Conservation (phyloP, 1,139 yeast genomes). For the Magnusiomyces fungicola region DNA sequence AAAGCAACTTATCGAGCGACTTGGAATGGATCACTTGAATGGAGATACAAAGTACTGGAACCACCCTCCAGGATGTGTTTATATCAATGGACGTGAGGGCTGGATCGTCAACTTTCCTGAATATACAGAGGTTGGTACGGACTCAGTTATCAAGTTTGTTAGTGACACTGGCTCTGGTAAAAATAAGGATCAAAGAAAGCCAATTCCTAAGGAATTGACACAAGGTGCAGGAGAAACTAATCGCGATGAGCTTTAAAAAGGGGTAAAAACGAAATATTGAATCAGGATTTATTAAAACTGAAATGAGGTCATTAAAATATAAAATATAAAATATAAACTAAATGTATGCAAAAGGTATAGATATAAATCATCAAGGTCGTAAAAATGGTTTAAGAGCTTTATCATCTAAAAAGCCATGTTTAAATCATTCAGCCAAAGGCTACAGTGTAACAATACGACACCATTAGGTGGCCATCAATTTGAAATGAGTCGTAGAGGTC, state of each 20-base stretch:
- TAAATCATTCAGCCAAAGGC: slow-evolving; percentile 13
- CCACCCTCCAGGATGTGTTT: slow-evolving; percentile 3
- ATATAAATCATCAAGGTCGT: no score
- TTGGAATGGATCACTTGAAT: not conserved
- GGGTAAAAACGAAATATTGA: not conserved
- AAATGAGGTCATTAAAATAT: no score
- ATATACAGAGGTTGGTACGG: not conserved
- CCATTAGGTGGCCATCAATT: slow-evolving; percentile 10
- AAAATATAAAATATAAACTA: no score
- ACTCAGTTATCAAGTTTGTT: not conserved
- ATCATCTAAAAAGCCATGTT: not conserved
- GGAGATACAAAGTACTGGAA: not conserved
- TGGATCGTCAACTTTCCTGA: slow-evolving; percentile 1
- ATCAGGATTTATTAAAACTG: no score
- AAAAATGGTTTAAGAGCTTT: no score
- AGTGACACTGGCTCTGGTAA: not conserved
- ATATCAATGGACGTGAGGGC: not conserved
- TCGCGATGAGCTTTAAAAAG: slow-evolving; percentile 2
- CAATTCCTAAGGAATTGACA: not conserved
- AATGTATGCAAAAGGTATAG: no score
- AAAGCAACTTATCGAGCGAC: not conserved
- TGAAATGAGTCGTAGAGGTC: slow-evolving; percentile 21
- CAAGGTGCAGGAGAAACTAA: not conserved
- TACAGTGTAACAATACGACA: slow-evolving; percentile 14
- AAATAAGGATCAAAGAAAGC: not conserved